Evolutionary conservation across 257 asterid species (phyloP), one percentile per base, ranked within the genome.

Genomic region (Voacanga thouarsii): DNA sequence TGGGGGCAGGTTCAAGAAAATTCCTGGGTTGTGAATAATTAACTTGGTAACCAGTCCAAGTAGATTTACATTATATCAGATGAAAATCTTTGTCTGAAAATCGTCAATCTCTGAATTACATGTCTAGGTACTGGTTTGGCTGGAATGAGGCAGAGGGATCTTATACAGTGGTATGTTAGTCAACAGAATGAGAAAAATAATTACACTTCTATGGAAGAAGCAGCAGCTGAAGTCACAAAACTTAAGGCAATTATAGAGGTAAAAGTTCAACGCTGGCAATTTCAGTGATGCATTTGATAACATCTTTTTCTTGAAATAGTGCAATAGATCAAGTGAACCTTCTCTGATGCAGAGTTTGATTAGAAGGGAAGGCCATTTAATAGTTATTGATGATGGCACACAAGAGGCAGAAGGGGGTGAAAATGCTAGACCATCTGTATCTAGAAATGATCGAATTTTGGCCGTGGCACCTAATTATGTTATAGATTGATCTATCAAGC

Each of bases 401-500:
- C 91, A 82, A 86, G 85, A 80, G 64, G 86, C 41, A 70, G 91
- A 77, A 59, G 97, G 82, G 7, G 87, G 86, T 51, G 93, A 86
- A 82, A 84, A 80, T 65, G 89, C 84, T 15, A 82, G 82, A 83
- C 78, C 78, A 60, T 75, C 92, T 41, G 55, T 86, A 24, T 87
- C 97, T 59, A 92, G 97, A 83, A 87, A 92, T 79, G 91, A 96
- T 51, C 85, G 98, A 81, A 89, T 96, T 79, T 85, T 96, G 79
- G 97, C 87, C 0, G 98, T 92, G 47, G 98, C 98, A 7, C 98
- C 99, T 73, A 96, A 96, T 80, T 92, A 92, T 82, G 94, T 91
- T 5, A 79, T 86, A 7, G 98, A 93, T 30, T 95, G 80, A 88
- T 68, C 7, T 33, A 65, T 68, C 24, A 1, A 41, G 16, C 16